Percentiles rank a stretch among this genome's conserved stretches.
phyloP scores from a whole-genome alignment of 257 asterid genomes.

The Primulina eburnea region DNA sequence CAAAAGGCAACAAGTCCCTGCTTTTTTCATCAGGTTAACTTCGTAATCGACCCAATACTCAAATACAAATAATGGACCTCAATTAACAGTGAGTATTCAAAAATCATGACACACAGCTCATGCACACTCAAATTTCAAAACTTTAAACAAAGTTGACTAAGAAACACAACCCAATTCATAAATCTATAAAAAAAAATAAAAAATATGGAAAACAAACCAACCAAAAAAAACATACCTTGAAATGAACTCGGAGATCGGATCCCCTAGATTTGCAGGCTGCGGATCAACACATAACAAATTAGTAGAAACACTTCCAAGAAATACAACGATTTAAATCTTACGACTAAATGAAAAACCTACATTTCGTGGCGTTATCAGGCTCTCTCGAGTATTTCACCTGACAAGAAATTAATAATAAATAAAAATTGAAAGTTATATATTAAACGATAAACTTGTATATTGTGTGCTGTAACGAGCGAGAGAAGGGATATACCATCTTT shows the following conservation, averaged over 20 bases:
- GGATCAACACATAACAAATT: slow-evolving; percentile 1
- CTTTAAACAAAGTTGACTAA: background rate
- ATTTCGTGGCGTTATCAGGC: slow-evolving; percentile 68
- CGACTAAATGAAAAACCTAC: slow-evolving; percentile 27
- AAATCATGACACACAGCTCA: background rate
- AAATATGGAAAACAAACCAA: too few relatives aligned
- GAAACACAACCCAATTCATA: background rate
- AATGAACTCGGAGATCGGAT: slow-evolving; percentile 68
- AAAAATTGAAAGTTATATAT: background rate
- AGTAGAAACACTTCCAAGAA: background rate
- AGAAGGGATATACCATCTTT: slow-evolving; percentile 20
- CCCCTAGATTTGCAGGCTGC: slow-evolving; percentile 93
- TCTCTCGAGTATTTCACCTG: slow-evolving; percentile 84
- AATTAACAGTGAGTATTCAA: background rate
- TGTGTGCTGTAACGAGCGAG: too few relatives aligned
- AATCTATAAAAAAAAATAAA: background rate
- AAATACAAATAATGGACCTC: background rate
- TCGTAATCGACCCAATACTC: background rate
- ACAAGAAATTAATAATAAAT: background rate
- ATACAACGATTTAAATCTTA: background rate
- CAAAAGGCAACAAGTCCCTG: slow-evolving; percentile 56
- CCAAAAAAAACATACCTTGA: slow-evolving; percentile 45
- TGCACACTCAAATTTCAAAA: background rate
- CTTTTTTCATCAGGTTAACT: slow-evolving; percentile 47
- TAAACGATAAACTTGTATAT: background rate